These are phyloP conservation scores for Neoascochyta sp. DNA, from an alignment of 2,329 filamentous ascomycete species.

Conservation along the genomic window DNA sequence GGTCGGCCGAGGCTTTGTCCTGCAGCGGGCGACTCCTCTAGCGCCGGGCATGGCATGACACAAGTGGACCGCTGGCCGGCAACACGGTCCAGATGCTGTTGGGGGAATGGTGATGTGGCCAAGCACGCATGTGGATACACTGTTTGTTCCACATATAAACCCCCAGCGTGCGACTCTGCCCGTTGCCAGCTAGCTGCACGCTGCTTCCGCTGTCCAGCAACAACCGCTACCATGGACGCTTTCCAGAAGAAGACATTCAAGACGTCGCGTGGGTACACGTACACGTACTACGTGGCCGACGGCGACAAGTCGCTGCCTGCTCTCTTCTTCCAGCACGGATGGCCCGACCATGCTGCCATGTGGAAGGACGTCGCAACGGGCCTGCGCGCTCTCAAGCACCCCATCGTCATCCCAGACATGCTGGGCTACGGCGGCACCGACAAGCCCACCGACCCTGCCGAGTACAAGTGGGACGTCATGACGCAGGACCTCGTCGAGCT, in stretches of 20 bases:
- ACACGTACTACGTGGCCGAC: constrained; percentile 25
- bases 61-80: too few relatives aligned
- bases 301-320: constrained; percentile 20
- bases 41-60: too few relatives aligned
- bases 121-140: too few relatives aligned
- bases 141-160: too few relatives aligned
- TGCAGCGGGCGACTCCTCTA: too few relatives aligned
- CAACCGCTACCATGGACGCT: constrained; percentile 29
- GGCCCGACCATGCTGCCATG: constrained; percentile 46
- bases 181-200: too few relatives aligned
- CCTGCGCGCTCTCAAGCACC: constrained; percentile 41
- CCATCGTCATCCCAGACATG: constrained; percentile 39
- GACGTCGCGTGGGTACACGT: constrained; percentile 24
- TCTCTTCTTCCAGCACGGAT: constrained; percentile 48
- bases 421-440: constrained; percentile 40
- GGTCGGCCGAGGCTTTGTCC: too few relatives aligned
- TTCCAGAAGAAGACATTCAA: constrained; percentile 27
- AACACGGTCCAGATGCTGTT: too few relatives aligned
- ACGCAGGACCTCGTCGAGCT: constrained; percentile 25
- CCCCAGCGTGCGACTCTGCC: too few relatives aligned
- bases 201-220: too few relatives aligned
- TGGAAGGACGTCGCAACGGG: constrained; percentile 44
- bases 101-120: too few relatives aligned
- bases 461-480: constrained; percentile 22
- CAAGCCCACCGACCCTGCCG: constrained; percentile 24